Percentiles rank a stretch among this genome's conserved stretches.
These are phyloP conservation scores for Leptographium lundbergii DNA, from an alignment of 2,329 filamentous ascomycete species.

Conservation along the genomic window DNA sequence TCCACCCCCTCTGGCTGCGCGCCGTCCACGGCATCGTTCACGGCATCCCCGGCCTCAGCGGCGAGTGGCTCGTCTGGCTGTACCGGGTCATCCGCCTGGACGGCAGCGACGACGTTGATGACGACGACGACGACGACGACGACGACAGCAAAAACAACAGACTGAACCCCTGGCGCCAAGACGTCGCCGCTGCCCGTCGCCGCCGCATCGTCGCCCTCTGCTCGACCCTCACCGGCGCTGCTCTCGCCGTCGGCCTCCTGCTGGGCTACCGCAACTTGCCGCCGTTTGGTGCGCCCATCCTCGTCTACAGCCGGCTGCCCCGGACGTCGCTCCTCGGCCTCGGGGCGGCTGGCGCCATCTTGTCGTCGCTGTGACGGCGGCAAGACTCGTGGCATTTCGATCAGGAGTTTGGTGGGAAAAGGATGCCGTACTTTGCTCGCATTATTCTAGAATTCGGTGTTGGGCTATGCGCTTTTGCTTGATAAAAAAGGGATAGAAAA, in stretches of 20 bases:
- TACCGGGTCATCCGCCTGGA: constrained; percentile 12
- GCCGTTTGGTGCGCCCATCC: constrained; percentile 31
- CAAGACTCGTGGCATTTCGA: background rate
- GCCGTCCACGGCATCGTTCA: constrained; percentile 21
- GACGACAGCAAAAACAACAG: too few species aligned
- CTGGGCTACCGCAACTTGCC: constrained; percentile 26
- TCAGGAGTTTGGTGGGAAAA: background rate
- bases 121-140: too few species aligned
- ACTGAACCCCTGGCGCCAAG: background rate
- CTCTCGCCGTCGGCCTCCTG: constrained; percentile 23
- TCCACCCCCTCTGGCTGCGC: constrained; percentile 10
- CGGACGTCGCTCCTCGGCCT: constrained; percentile 8
- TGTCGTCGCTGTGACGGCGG: background rate
- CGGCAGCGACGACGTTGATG: constrained; percentile 4
- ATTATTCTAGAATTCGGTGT: background rate
- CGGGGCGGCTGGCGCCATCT: background rate
- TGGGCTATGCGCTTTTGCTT: background rate
- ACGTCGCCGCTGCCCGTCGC: constrained; percentile 7
- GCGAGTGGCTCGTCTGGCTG: constrained; percentile 21
- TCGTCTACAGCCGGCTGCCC: constrained; percentile 27
- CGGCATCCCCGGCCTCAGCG: constrained; percentile 18
- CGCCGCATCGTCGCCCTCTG: constrained; percentile 20
- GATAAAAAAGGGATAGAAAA: background rate
- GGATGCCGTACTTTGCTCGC: background rate
- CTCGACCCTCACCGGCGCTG: constrained; percentile 24